These are phyloP conservation scores for Periconia sp. DNA, from an alignment of 2,329 filamentous ascomycete species.

Conservation along the genomic window DNA sequence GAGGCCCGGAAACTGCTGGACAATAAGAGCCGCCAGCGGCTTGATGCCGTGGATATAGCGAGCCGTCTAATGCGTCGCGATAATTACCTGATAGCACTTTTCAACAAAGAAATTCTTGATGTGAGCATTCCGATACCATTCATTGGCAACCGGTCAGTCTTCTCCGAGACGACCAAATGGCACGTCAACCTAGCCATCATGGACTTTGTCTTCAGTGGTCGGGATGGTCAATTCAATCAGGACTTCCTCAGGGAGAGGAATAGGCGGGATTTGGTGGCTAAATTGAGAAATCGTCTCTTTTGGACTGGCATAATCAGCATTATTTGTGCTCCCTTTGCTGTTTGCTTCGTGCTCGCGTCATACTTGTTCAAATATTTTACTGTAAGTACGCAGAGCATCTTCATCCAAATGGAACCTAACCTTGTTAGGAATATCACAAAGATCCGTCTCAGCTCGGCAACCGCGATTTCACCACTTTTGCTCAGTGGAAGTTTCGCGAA, in stretches of 20 bases:
- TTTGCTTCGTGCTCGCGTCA: conserved; percentile 84
- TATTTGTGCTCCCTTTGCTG: conserved; percentile 82
- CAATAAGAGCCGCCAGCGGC: conserved; percentile 87
- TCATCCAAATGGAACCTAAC: conserved; percentile 9
- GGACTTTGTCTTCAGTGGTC: conserved; percentile 87
- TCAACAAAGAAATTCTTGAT: conserved; percentile 95
- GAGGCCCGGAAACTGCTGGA: conserved; percentile 69
- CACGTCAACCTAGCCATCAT: conserved; percentile 88
- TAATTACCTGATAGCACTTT: conserved; percentile 94
- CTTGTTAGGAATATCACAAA: conserved; percentile 82
- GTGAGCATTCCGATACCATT: conserved; percentile 87
- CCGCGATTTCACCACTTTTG: conserved; percentile 88
- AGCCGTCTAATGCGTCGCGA: conserved; percentile 96
- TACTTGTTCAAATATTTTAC: conserved; percentile 97
- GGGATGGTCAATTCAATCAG: conserved; percentile 83
- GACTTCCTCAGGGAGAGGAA: conserved; percentile 85
- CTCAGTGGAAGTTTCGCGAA: conserved; percentile 97
- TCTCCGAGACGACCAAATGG: conserved; percentile 91
- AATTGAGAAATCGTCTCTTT: conserved; percentile 76
- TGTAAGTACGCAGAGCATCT: conserved; percentile 53
- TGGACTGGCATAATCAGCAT: conserved; percentile 88
- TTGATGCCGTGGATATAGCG: conserved; percentile 96
- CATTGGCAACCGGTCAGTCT: conserved; percentile 76
- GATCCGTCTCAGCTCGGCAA: conserved; percentile 88
- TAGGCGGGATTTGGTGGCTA: conserved; percentile 77